Evolutionary conservation across 257 asterid species (phyloP).

Genomic region (Catharanthus roseus): DNA sequence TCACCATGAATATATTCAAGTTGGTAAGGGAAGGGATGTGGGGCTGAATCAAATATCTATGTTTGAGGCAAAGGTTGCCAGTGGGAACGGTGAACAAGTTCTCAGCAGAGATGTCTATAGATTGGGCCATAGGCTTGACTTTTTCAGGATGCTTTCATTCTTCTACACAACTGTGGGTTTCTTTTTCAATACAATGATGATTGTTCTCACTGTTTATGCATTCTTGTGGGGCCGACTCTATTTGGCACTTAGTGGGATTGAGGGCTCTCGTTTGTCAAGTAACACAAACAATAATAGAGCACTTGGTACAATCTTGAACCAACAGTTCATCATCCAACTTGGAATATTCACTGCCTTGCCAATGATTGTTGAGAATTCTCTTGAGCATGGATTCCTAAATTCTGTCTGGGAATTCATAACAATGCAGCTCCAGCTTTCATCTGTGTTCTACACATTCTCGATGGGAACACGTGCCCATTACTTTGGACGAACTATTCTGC

Average conservation of each 20-base stretch:
- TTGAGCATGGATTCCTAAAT: constrained; percentile 91
- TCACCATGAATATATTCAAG: constrained; percentile 97
- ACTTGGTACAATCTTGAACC: constrained; percentile 92
- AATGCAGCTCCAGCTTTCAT: constrained; percentile 95
- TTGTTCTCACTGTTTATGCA: constrained; percentile 84
- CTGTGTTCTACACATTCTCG: constrained; percentile 90
- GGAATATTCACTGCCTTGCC: constrained; percentile 95
- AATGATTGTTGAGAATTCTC: constrained; percentile 92
- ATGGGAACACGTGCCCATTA: constrained; percentile 99
- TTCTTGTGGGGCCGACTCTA: constrained; percentile 98
- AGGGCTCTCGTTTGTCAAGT: constrained; percentile 47
- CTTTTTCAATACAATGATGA: constrained; percentile 95
- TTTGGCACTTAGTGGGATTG: constrained; percentile 93
- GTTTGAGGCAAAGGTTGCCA: constrained; percentile 98
- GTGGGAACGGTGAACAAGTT: constrained; percentile 97
- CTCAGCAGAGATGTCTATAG: constrained; percentile 93
- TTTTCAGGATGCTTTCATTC: constrained; percentile 98
- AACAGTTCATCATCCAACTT: constrained; percentile 91
- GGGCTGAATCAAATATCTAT: constrained; percentile 91
- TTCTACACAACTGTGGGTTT: constrained; percentile 93
- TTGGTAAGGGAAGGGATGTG: constrained; percentile 99
- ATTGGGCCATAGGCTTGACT: constrained; percentile 96
- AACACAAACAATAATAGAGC: constrained; percentile 62
- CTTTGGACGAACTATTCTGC: constrained; percentile 95
- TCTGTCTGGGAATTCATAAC: constrained; percentile 92